A percentile compares a stretch with the other conserved stretches of the same genome.
Conservation (phyloP, 768 basidiomycete genomes). For the Mycena chlorophos region DNA sequence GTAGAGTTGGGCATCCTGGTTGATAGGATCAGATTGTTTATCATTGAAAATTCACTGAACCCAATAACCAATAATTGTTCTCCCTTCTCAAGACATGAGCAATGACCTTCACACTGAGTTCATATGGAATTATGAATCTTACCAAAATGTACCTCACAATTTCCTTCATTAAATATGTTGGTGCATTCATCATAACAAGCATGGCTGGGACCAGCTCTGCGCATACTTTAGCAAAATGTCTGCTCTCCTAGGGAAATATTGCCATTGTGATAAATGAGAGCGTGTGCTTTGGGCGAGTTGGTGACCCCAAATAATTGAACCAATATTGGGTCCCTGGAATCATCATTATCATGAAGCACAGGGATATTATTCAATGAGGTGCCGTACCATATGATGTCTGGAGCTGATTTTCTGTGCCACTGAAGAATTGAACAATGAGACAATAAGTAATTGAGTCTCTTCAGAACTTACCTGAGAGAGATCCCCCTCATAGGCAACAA, state of each 20-base stretch:
- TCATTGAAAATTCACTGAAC: no score
- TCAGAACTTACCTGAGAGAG: background rate
- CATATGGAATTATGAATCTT: no score
- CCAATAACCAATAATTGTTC: no score
- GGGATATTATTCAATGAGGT: no score
- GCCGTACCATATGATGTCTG: background rate
- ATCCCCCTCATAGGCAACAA: background rate
- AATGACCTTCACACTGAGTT: no score
- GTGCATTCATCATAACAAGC: no score
- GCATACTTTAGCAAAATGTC: background rate
- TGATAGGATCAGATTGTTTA: no score
- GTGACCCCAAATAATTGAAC: background rate
- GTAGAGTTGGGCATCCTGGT: no score
- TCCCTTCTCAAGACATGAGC: no score
- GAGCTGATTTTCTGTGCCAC: background rate
- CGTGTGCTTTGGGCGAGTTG: background rate
- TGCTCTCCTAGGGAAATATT: background rate
- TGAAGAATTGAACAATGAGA: background rate
- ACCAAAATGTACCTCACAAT: no score
- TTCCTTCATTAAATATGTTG: no score
- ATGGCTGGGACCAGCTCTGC: background rate
- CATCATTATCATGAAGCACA: no score
- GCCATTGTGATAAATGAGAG: background rate
- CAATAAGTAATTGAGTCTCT: background rate
- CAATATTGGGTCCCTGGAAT: background rate